Conservation (phyloP, 345 rosid genomes). For the Stellera chamaejasme region DNA sequence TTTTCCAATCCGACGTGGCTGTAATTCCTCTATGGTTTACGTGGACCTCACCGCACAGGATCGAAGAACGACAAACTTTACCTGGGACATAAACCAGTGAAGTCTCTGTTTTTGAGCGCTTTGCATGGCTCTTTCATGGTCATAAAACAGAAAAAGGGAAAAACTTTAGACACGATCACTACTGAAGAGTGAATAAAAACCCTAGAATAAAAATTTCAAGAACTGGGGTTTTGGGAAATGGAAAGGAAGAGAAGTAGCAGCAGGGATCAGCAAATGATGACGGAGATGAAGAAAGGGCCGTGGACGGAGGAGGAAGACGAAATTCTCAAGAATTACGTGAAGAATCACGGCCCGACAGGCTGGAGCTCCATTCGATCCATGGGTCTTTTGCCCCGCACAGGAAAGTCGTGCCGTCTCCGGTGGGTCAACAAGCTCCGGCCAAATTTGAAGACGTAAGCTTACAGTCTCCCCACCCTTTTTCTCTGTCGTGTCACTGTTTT, state of each 20-base stretch:
- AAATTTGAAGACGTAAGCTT: conserved; percentile 48
- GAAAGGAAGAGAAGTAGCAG: conserved; percentile 18
- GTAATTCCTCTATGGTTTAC: not conserved
- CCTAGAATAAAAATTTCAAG: not conserved
- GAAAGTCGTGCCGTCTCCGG: conserved; percentile 72
- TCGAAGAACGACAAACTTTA: not conserved
- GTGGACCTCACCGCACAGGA: not conserved
- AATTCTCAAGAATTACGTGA: conserved; percentile 43
- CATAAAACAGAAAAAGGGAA: not conserved
- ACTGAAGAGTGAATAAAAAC: not conserved
- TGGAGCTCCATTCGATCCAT: conserved; percentile 91
- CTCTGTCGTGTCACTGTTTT: not conserved
- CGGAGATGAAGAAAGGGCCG: conserved; percentile 45
- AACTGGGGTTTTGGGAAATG: not conserved
- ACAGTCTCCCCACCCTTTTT: too few relatives aligned
- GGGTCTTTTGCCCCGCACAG: conserved; percentile 57
- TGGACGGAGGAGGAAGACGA: conserved; percentile 73
- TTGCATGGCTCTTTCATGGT: not conserved
- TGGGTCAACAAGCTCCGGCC: conserved; percentile 80
- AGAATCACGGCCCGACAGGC: conserved; percentile 51
- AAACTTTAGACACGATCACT: too few relatives aligned
- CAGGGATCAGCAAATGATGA: not conserved
- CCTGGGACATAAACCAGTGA: not conserved
- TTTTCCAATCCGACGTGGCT: not conserved
- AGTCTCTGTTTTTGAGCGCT: not conserved